Evolutionary conservation across 2,329 filamentous ascomycete genomes (phyloP).

Genomic region (Dothistroma septosporum): DNA sequence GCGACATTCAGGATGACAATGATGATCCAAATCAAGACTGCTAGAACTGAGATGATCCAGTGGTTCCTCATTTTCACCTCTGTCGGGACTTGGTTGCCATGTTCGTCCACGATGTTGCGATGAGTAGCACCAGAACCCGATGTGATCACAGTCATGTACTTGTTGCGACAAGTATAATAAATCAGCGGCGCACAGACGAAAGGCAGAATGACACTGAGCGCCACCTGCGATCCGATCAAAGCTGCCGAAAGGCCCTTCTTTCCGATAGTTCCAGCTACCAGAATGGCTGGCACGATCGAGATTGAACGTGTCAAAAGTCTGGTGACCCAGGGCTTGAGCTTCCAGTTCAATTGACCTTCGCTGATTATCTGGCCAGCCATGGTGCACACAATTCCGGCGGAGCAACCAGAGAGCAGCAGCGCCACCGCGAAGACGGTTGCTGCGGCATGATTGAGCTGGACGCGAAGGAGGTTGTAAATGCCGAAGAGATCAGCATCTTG

Average conservation of each 20-base stretch:
- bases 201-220: conserved; percentile 71
- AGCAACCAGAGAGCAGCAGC: conserved; percentile 72
- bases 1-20: conserved; percentile 78
- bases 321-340: conserved; percentile 70
- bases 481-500: conserved; percentile 72
- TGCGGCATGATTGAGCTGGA: conserved; percentile 66
- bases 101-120: conserved; percentile 8
- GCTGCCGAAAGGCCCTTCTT: conserved; percentile 65
- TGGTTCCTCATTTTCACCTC: conserved; percentile 64
- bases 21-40: conserved; percentile 64
- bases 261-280: conserved; percentile 77
- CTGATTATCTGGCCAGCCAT: conserved; percentile 86
- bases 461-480: conserved; percentile 69
- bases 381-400: conserved; percentile 81
- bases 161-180: conserved; percentile 74
- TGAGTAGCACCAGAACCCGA: not conserved
- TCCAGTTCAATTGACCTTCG: conserved; percentile 76
- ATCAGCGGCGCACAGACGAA: conserved; percentile 80
- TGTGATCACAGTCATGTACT: conserved; percentile 69
- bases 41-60: conserved; percentile 59
- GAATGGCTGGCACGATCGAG: conserved; percentile 75
- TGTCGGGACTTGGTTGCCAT: not conserved
- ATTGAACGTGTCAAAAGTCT: conserved; percentile 73
- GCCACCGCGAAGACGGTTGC: conserved; percentile 82
- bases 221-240: conserved; percentile 73